A percentile compares a stretch with the other conserved stretches of the same genome.
Evolutionary conservation across 768 basidiomycete genomes (phyloP).

Genomic region (Myochromella boudieri): DNA sequence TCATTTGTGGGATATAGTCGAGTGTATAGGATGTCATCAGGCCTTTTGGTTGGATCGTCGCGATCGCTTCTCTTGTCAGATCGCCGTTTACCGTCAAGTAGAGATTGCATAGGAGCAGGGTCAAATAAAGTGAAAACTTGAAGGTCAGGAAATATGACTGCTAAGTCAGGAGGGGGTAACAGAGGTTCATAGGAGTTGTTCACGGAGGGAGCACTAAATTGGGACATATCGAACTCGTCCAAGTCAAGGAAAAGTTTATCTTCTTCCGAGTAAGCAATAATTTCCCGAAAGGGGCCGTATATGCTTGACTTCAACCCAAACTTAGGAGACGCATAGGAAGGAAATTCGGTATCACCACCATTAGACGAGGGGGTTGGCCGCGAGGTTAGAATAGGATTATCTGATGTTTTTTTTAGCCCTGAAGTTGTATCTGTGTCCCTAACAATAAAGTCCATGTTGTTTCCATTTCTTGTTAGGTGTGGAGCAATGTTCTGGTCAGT

Average conservation of each 20-base stretch:
- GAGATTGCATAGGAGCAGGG: slow-evolving; percentile 31
- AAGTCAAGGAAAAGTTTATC: slow-evolving; percentile 51
- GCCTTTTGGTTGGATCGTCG: slow-evolving; percentile 71
- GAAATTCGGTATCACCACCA: slow-evolving; percentile 33
- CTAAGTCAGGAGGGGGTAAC: slow-evolving; percentile 44
- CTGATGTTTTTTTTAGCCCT: slow-evolving; percentile 57
- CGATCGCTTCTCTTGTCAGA: slow-evolving; percentile 61
- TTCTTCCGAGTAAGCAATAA: slow-evolving; percentile 60
- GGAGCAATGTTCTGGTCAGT: slow-evolving; percentile 7
- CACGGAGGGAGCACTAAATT: slow-evolving; percentile 18
- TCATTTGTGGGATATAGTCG: slow-evolving; percentile 73
- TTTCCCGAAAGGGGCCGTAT: slow-evolving; percentile 60
- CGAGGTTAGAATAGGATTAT: slow-evolving; percentile 51
- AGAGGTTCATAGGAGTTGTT: slow-evolving; percentile 26
- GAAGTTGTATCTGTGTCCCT: slow-evolving; percentile 20
- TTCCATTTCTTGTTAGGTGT: slow-evolving; percentile 1
- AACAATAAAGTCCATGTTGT: slow-evolving; percentile 25
- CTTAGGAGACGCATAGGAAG: slow-evolving; percentile 32
- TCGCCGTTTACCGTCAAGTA: slow-evolving; percentile 46
- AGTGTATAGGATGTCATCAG: slow-evolving; percentile 77
- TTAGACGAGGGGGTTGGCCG: slow-evolving; percentile 41
- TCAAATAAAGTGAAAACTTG: slow-evolving; percentile 60
- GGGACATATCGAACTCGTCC: slow-evolving; percentile 33
- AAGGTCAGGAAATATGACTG: slow-evolving; percentile 84
- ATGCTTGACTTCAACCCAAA: slow-evolving; percentile 39